Evolutionary conservation across 768 basidiomycete species (phyloP).

Genomic region (Lentinula sp.): DNA sequence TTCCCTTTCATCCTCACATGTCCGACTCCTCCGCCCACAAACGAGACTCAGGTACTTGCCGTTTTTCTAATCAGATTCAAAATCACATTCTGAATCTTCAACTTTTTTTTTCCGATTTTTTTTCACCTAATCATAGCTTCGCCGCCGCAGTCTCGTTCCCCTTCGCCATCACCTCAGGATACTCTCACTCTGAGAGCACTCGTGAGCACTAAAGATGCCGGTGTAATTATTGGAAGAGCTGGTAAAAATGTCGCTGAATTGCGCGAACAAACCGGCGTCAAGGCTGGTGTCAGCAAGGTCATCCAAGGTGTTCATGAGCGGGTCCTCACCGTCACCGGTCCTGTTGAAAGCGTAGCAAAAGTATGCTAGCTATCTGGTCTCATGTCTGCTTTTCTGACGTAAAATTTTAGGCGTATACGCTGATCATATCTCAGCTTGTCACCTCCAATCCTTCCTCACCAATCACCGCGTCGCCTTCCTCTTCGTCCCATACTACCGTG

Average conservation of each 20-base stretch:
- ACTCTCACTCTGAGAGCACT: slow-evolving; percentile 88
- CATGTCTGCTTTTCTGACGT: slow-evolving; percentile 10
- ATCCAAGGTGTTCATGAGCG: slow-evolving; percentile 97
- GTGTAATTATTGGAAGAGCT: slow-evolving; percentile 93
- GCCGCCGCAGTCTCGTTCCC: slow-evolving; percentile 66
- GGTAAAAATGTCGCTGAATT: slow-evolving; percentile 98
- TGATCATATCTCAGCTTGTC: slow-evolving; percentile 90
- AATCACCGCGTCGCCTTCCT: slow-evolving; percentile 59
- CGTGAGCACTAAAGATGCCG: slow-evolving; percentile 95
- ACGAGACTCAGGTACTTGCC: slow-evolving; percentile 43
- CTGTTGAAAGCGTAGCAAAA: slow-evolving; percentile 90
- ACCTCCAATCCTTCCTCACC: slow-evolving; percentile 73
- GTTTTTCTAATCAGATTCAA: slow-evolving; percentile 3
- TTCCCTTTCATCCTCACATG: slow-evolving; percentile 40
- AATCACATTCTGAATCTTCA: slow-evolving; percentile 12
- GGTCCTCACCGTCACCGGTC: slow-evolving; percentile 89
- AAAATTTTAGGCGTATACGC: slow-evolving; percentile 74
- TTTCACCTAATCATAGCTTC: slow-evolving; percentile 35
- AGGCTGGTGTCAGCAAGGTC: slow-evolving; percentile 98
- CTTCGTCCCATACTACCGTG: slow-evolving; percentile 74
- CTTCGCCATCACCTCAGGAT: slow-evolving; percentile 66
- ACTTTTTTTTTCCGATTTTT: slow-evolving; percentile 13
- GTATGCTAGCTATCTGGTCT: slow-evolving; percentile 32
- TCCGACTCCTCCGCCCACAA: slow-evolving; percentile 49
- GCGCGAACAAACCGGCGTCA: slow-evolving; percentile 92